A percentile compares a stretch with the other conserved stretches of the same genome.
Conservation (phyloP, 2,329 filamentous ascomycete genomes). For the Paecilomyces sp. region DNA sequence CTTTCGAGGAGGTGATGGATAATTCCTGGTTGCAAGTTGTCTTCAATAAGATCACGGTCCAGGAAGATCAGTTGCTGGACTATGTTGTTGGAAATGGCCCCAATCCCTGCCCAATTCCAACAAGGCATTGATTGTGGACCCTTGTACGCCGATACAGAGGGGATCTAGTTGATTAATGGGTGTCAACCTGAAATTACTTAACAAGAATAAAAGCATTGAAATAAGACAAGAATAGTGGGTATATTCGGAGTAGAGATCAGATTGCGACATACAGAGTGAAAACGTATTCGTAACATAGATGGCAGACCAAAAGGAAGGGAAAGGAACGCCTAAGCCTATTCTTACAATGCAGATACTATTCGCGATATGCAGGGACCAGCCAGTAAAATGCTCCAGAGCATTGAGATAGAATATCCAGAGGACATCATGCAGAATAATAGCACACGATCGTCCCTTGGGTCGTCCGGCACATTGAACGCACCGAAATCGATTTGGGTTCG, state of each 20-base stretch:
- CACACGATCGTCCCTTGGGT: not conserved
- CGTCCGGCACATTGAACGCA: not conserved
- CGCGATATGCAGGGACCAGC: not conserved
- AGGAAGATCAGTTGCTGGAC: not conserved
- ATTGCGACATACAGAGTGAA: not conserved
- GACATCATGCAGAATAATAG: not conserved
- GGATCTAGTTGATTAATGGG: not conserved
- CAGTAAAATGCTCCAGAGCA: not conserved
- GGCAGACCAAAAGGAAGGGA: not conserved
- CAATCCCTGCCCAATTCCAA: not conserved
- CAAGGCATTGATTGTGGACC: not conserved
- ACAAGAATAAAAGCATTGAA: not conserved
- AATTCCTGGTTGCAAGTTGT: not conserved
- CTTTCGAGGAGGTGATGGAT: not conserved
- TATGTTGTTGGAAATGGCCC: not conserved
- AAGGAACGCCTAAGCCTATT: not conserved
- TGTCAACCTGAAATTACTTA: not conserved
- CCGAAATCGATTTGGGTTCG: not conserved
- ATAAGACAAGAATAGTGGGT: not conserved
- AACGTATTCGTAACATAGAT: not conserved
- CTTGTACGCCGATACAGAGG: too few species aligned
- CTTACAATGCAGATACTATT: not conserved
- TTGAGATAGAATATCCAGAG: not conserved
- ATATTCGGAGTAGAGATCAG: not conserved
- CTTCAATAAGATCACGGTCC: not conserved